Evolutionary conservation across 768 basidiomycete species (phyloP).

Genomic region (Sistotremastrum suecicum): DNA sequence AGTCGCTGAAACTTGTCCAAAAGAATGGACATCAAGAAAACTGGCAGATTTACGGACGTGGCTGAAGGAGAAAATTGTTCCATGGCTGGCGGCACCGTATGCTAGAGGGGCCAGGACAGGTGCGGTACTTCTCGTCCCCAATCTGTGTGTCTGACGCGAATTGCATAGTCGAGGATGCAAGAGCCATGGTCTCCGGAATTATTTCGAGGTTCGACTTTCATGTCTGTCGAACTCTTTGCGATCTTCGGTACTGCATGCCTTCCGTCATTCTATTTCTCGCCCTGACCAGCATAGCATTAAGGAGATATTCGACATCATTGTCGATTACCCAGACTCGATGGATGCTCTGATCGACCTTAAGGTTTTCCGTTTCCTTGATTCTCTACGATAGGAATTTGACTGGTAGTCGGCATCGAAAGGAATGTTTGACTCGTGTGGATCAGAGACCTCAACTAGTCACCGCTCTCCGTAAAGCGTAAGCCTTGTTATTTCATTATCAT

Average conservation of each 20-base stretch:
- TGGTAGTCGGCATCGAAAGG: constrained; percentile 23
- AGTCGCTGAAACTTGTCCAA: constrained; percentile 49
- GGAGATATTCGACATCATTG: constrained; percentile 93
- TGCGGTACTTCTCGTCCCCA: constrained; percentile 17
- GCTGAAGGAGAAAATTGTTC: constrained; percentile 69
- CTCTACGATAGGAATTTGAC: not conserved
- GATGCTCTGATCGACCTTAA: constrained; percentile 78
- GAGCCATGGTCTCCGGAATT: constrained; percentile 58
- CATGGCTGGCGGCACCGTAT: constrained; percentile 78
- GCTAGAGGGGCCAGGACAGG: constrained; percentile 48
- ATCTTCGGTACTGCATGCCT: constrained; percentile 43
- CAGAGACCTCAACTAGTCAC: constrained; percentile 66
- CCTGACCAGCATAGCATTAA: constrained; percentile 34
- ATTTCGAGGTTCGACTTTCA: constrained; percentile 84
- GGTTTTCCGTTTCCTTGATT: constrained; percentile 23
- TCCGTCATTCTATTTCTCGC: not conserved
- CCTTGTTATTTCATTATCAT: constrained; percentile 6
- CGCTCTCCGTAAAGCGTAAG: constrained; percentile 68
- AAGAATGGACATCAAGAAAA: constrained; percentile 56
- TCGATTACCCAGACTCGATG: constrained; percentile 81
- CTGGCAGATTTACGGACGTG: constrained; percentile 49
- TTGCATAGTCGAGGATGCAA: constrained; percentile 49
- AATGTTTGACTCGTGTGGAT: constrained; percentile 69
- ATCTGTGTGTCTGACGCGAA: not conserved
- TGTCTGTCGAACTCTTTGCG: constrained; percentile 81